Conservation (phyloP, 2,329 filamentous ascomycete species). For the Sporothrix dimorphospora region DNA sequence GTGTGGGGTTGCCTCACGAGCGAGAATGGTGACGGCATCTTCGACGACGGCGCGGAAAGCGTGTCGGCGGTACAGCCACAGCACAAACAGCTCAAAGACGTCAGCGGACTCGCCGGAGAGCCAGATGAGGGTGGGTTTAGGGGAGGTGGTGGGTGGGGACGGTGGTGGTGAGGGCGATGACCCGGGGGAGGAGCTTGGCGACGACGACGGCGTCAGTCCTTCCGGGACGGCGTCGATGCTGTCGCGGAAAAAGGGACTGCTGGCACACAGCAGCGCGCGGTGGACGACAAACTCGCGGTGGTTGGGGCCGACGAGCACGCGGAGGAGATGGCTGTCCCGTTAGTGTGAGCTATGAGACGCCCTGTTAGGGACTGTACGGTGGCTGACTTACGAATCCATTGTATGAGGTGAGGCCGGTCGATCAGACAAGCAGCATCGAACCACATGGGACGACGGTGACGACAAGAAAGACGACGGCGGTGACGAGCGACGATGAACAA, state of each 20-base stretch:
- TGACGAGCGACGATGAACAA: background rate
- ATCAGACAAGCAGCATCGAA: background rate
- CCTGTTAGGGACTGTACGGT: background rate
- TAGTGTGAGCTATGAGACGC: background rate
- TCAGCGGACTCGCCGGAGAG: conserved; percentile 52
- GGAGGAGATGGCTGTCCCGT: conserved; percentile 35
- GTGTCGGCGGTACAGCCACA: conserved; percentile 54
- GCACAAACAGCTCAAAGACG: conserved; percentile 58
- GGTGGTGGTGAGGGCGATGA: background rate
- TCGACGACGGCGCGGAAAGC: conserved; percentile 51
- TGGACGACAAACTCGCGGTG: conserved; percentile 41
- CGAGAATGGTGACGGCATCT: conserved; percentile 41
- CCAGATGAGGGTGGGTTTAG: conserved; percentile 39
- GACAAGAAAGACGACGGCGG: background rate
- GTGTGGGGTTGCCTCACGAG: conserved; percentile 31
- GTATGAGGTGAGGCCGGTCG: background rate
- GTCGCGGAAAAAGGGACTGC: conserved; percentile 54
- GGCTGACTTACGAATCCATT: conserved; percentile 7
- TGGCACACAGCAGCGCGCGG: conserved; percentile 49
- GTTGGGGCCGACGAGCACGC: conserved; percentile 39
- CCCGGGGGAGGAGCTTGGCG: background rate
- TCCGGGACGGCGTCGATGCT: conserved; percentile 46
- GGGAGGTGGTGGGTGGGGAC: background rate
- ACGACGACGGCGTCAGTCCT: conserved; percentile 30
- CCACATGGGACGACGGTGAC: conserved; percentile 14